Conservation (phyloP, 768 basidiomycete genomes). For the Hirschioporus abietinus region DNA sequence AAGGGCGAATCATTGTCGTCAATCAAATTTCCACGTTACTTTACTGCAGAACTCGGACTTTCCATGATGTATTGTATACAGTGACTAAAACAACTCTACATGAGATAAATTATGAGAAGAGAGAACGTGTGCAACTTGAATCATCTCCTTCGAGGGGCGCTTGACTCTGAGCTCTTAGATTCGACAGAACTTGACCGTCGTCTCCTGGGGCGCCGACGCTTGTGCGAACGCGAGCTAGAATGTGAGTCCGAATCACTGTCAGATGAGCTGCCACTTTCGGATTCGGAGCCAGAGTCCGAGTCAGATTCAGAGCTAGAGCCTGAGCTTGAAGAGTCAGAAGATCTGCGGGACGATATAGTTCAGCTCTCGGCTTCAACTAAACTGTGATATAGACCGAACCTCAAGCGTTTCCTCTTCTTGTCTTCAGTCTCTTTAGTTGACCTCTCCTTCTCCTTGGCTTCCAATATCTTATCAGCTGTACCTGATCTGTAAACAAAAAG, state of each 20-base stretch:
- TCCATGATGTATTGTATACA: constrained; percentile 1
- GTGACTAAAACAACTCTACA: not conserved
- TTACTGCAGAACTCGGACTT: not conserved
- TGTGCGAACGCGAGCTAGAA: constrained; percentile 30
- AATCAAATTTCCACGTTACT: not conserved
- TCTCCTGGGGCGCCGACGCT: constrained; percentile 16
- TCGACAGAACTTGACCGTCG: not conserved
- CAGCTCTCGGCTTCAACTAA: too few relatives aligned
- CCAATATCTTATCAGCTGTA: constrained; percentile 80
- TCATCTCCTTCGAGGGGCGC: not conserved
- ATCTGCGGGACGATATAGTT: constrained; percentile 16
- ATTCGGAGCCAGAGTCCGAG: constrained; percentile 23
- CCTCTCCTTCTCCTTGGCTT: constrained; percentile 75
- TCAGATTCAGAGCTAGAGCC: constrained; percentile 39
- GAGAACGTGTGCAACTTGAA: not conserved
- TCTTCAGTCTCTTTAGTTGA: constrained; percentile 31
- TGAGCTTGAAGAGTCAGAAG: constrained; percentile 35
- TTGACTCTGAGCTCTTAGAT: not conserved
- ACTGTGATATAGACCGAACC: too few relatives aligned
- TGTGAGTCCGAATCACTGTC: constrained; percentile 38
- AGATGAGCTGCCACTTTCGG: constrained; percentile 26
- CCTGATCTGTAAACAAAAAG: constrained; percentile 44
- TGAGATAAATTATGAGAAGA: not conserved
- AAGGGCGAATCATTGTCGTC: not conserved
- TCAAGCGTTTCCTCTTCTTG: constrained; percentile 34